Percentiles rank a stretch among this genome's conserved stretches.
Conservation (phyloP, 106 monocot species). For the Dendrobium huoshanense region DNA sequence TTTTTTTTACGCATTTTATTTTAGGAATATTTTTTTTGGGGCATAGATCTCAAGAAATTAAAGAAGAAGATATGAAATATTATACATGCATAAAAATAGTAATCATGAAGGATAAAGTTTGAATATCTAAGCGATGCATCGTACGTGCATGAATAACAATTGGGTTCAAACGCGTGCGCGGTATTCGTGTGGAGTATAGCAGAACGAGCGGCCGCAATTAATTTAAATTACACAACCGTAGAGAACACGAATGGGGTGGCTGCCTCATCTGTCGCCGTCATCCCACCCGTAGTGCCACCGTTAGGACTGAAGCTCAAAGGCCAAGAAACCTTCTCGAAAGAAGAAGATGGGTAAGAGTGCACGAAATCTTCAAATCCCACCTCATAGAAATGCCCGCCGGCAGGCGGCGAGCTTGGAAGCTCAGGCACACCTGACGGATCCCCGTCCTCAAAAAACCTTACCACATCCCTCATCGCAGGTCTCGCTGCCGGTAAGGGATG, state of each 20-base stretch:
- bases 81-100: too few species aligned
- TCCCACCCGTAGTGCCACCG: background rate
- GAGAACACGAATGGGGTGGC: background rate
- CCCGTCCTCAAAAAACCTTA: slow-evolving; percentile 20
- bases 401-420: background rate
- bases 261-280: background rate
- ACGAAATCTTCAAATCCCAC: slow-evolving; percentile 38
- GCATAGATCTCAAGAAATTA: too few species aligned
- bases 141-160: too few species aligned
- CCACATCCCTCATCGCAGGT: slow-evolving; percentile 73
- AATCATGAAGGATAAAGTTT: too few species aligned
- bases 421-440: slow-evolving; percentile 8
- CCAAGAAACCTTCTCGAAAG: slow-evolving; percentile 16
- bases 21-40: too few species aligned
- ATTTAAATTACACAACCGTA: background rate
- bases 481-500: background rate
- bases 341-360: slow-evolving; percentile 23
- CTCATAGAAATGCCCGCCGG: background rate
- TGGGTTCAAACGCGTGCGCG: too few species aligned
- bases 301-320: background rate
- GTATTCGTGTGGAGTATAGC: too few species aligned
- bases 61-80: too few species aligned
- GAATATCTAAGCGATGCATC: too few species aligned
- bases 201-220: background rate
- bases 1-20: too few species aligned